A percentile compares a stretch with the other conserved stretches of the same genome.
Evolutionary conservation across 495 filamentous ascomycete species (phyloP).

Genomic region (Darksidea phi): DNA sequence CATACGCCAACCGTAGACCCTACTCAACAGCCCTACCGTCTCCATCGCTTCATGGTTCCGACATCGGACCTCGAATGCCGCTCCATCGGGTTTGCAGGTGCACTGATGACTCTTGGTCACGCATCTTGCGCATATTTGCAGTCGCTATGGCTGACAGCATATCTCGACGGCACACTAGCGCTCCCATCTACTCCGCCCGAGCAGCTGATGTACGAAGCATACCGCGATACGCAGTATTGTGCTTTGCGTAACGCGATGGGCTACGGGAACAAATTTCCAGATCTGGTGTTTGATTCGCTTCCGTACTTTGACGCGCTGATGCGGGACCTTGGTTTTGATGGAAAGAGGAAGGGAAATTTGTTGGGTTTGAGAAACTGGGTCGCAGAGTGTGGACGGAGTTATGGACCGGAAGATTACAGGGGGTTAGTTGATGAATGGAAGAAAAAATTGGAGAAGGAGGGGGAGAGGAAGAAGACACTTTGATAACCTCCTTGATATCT

Average conservation of each 20-base stretch:
- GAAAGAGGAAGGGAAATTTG: constrained; percentile 24
- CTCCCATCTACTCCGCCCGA: constrained; percentile 10
- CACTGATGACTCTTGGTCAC: constrained; percentile 63
- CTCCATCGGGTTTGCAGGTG: constrained; percentile 67
- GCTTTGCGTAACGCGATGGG: constrained; percentile 27
- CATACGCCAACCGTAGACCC: constrained; percentile 1
- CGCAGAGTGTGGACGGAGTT: constrained; percentile 22
- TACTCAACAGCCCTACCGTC: constrained; percentile 31
- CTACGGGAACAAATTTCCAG: constrained; percentile 32
- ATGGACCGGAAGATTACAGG: constrained; percentile 31
- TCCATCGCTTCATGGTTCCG: constrained; percentile 72
- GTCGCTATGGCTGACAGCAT: constrained; percentile 71
- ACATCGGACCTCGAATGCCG: constrained; percentile 55
- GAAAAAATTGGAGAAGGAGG: neutral
- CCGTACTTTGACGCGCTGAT: constrained; percentile 35
- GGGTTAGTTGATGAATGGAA: constrained; percentile 31
- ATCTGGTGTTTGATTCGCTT: constrained; percentile 34
- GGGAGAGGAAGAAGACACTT: constrained; percentile 4
- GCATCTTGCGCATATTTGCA: constrained; percentile 63
- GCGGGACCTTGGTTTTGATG: constrained; percentile 30
- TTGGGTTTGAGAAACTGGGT: constrained; percentile 10
- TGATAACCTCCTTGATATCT: too few species aligned
- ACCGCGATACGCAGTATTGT: constrained; percentile 28
- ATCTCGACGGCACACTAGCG: constrained; percentile 35
- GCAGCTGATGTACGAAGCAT: constrained; percentile 24